Base-by-base conservation (phyloP, 129 eudicot species). In the Gnaphalium uliginosum region DNA sequence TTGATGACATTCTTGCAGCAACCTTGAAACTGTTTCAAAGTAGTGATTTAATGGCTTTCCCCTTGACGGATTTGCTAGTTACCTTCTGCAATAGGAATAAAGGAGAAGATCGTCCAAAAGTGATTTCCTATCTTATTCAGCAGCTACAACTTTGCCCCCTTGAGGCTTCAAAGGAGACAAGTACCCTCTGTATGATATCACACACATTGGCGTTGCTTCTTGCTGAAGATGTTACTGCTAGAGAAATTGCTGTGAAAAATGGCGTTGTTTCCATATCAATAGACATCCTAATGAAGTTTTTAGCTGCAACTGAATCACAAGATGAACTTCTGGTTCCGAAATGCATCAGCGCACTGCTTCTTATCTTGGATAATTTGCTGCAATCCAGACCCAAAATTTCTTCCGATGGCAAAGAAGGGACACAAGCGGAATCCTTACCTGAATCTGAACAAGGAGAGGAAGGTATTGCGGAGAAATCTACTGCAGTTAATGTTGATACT, bases 31-130 rank as follows among this genome's bases (percentile, higher is more conserved):
- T 93, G 82, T 88, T 94, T 75, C 92, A 87, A 68, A 79, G 92
- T 79, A 78, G 87, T 75, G 99, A 94, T 37, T 85, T 89, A 1
- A 69, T 94, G 83, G 97, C 96, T 23, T 94, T 87, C 72, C 87
- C 93, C 0, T 84, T 94, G 79, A 89, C 93, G 30, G 96, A 90
- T 84, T 81, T 94, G 84, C 96, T 94, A 70, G 84, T 79, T 27
- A 94, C 97, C 29, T 89, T 94, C 48, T 94, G 97, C 83, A 91
- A 77, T 72, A 76, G 96, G 73, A 90, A 91, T 84, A 94, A 94
- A 85, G 97, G 97, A 37, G 99, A 88, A 81, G 99, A 94, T 61
- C 96, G 99, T 15, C 78, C 84, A 18, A 87, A 78, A 86, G 97
- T 94, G 53, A 81, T 84, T 11, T 77, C 93, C 37, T 89, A 83